A percentile compares a stretch with the other conserved stretches of the same genome.
These are phyloP conservation scores for Pigoraptor vietnamica DNA, from an alignment of 78 protist species.

Conservation along the genomic window DNA sequence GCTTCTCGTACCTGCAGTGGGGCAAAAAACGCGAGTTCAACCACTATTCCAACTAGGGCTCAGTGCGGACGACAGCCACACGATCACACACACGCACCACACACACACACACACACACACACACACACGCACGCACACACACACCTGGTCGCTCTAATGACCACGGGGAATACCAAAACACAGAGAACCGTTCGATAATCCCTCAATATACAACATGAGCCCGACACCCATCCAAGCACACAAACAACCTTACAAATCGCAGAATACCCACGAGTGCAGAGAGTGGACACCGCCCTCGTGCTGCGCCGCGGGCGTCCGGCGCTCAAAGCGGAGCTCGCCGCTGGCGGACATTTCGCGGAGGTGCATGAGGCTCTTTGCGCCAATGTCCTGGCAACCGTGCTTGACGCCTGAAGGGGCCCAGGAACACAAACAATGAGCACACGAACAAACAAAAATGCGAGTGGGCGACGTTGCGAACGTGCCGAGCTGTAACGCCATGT, in stretches of 20 bases:
- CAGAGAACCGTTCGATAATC: too few relatives aligned
- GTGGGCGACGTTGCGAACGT: too few relatives aligned
- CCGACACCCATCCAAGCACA: background rate
- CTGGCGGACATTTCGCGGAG: constrained; percentile 34
- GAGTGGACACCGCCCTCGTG: constrained; percentile 80
- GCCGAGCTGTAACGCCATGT: too few relatives aligned
- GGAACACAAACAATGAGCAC: too few relatives aligned
- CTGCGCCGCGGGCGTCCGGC: constrained; percentile 75
- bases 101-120: too few relatives aligned
- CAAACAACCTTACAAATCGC: background rate
- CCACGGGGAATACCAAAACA: too few relatives aligned
- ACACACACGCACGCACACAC: too few relatives aligned
- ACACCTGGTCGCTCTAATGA: too few relatives aligned
- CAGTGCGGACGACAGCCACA: too few relatives aligned
- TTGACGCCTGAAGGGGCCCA: constrained; percentile 65
- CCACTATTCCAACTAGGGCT: too few relatives aligned
- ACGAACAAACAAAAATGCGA: too few relatives aligned
- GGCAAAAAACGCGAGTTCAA: background rate
- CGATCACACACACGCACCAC: too few relatives aligned
- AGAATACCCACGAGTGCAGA: constrained; percentile 33
- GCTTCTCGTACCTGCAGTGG: constrained; percentile 19
- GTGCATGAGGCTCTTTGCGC: constrained; percentile 14
- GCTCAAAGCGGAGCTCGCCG: constrained; percentile 69
- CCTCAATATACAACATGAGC: background rate
- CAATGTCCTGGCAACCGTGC: constrained; percentile 84